Evolutionary conservation across 176 grass and related monocot genomes (phyloP).

Genomic region (Eragrostis nindensis): DNA sequence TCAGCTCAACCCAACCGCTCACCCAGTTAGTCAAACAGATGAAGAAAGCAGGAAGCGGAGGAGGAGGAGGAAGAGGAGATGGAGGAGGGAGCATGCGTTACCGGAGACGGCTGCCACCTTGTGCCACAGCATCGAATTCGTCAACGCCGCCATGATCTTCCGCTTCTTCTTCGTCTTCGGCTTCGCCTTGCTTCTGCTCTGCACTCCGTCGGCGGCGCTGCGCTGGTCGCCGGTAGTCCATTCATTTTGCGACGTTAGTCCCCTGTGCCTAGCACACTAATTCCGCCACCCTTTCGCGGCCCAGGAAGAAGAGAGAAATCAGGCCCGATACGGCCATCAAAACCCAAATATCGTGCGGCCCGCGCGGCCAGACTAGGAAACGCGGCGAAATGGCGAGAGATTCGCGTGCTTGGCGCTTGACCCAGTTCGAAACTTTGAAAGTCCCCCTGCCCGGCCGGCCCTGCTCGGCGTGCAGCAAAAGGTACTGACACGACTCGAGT

Average conservation of each 20-base stretch:
- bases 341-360: too few species aligned
- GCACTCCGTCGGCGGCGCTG: slow-evolving; percentile 18
- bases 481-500: slow-evolving; percentile 16
- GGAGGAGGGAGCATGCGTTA: slow-evolving; percentile 1
- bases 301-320: too few species aligned
- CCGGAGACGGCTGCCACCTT: slow-evolving; percentile 94
- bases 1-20: background rate
- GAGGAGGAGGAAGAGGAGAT: background rate
- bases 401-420: background rate
- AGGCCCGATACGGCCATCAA: too few species aligned
- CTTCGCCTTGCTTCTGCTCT: background rate
- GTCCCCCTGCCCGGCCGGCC: background rate
- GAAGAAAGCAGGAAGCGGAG: background rate
- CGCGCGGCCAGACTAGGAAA: too few species aligned
- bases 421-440: slow-evolving; percentile 14
- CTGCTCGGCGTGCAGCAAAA: slow-evolving; percentile 44
- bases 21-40: slow-evolving; percentile 1
- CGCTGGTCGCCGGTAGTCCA: slow-evolving; percentile 17
- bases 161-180: background rate
- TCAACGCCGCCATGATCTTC: slow-evolving; percentile 36
- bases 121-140: slow-evolving; percentile 79
- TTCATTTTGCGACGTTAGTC: background rate
- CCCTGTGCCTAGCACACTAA: too few species aligned
- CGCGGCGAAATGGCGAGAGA: background rate
- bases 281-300: too few species aligned